Evolutionary conservation across 805 yeast genomes (phyloP), one percentile per base, ranked within the genome.

Genomic region (Wickerhamomyces mucosus): DNA sequence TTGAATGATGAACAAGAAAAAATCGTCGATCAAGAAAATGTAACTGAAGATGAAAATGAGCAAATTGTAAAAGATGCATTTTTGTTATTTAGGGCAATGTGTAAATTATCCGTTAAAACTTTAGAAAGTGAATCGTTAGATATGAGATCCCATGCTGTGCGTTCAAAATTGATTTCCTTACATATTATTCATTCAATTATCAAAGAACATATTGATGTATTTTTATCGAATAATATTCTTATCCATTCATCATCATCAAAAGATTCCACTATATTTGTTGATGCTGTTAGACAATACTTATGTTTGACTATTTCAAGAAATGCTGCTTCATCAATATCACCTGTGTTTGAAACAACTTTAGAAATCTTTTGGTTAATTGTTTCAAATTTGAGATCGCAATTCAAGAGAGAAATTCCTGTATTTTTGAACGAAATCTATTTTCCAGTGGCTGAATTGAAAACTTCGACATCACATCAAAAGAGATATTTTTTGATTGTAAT

Each of bases 311-410:
- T 92, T 31, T 79, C 95, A 2, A 72, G 94, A 53, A 92, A 94
- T 58, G 95, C 96, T 0, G 89, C 96, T 1, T 83, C 94, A 11
- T 79, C 92, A 4, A 63, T 84, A 27, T 82, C 95, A 0, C 89
- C 96, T 3, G 92, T 92, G 7, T 92, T 82, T 55, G 96, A 89
- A 50, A 72, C 89, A 8, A 77, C 94, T 4, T 67, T 89, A 25
- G 97, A 92, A 56, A 88, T 94, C 13, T 86, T 86, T 61, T 92
- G 96, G 95, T 61, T 89, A 26, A 64, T 92, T 43, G 65, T 89
- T 25, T 73, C 86, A 16, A 81, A 85, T 45, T 61, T 94, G 45
- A 74, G 98, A 50, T 69, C 80, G 11, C 92, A 82, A 44, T 86
- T 92, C 63, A 89, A 88, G 56, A 71, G 80, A 42, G 98, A 92